phyloP scores from a whole-genome alignment of 176 grass and related monocot species.

The Hsuehochloa calcarea region DNA sequence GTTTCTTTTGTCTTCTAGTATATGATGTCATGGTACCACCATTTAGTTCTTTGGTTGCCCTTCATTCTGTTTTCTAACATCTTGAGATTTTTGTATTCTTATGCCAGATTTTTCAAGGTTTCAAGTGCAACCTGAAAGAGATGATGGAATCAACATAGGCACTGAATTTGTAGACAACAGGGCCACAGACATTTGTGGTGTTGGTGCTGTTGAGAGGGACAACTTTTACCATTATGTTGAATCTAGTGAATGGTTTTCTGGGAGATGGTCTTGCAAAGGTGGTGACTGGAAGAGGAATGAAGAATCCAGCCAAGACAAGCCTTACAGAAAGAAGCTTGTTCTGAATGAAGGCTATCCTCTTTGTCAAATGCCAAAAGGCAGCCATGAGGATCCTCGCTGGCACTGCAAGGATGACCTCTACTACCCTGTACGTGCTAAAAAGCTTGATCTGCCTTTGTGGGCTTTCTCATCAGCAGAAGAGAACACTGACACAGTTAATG shows the following conservation, averaged over 20 bases:
- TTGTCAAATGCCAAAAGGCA: slow-evolving; percentile 76
- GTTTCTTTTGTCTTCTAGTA: not conserved
- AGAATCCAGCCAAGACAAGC: slow-evolving; percentile 66
- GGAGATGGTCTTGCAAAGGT: slow-evolving; percentile 82
- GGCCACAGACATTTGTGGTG: slow-evolving; percentile 20
- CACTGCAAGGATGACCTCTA: slow-evolving; percentile 72
- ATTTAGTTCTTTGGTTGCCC: slow-evolving; percentile 17
- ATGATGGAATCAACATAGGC: slow-evolving; percentile 43
- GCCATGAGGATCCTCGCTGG: slow-evolving; percentile 71
- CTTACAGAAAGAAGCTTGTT: slow-evolving; percentile 73
- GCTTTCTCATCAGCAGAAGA: slow-evolving; percentile 80
- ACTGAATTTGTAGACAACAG: slow-evolving; percentile 38
- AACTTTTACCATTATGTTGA: slow-evolving; percentile 37
- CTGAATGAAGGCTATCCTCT: slow-evolving; percentile 85
- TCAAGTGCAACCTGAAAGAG: slow-evolving; percentile 43
- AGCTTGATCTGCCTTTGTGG: slow-evolving; percentile 82
- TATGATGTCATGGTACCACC: not conserved
- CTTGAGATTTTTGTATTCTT: slow-evolving; percentile 21
- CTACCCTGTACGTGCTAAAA: slow-evolving; percentile 51
- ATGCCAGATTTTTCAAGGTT: slow-evolving; percentile 66
- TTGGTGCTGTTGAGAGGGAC: slow-evolving; percentile 39
- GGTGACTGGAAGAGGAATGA: slow-evolving; percentile 97
- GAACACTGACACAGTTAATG: slow-evolving; percentile 49
- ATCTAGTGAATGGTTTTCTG: slow-evolving; percentile 75
- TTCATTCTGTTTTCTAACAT: slow-evolving; percentile 32